A percentile compares a stretch with the other conserved stretches of the same genome.
Conservation (phyloP, 2,329 filamentous ascomycete genomes). For the Blumeria graminis region DNA sequence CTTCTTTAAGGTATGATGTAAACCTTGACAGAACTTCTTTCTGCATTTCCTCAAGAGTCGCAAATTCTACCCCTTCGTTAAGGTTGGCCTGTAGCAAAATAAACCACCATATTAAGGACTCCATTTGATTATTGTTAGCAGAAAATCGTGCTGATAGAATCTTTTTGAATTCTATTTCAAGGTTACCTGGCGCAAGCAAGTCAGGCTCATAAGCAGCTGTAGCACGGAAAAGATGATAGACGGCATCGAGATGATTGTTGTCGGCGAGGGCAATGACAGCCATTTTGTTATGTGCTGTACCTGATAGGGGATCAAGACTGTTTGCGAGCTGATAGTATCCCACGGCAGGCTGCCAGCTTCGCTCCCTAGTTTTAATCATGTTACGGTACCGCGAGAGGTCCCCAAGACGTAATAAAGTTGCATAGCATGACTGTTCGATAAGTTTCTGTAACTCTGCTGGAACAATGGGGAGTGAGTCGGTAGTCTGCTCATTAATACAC, state of each 20-base stretch:
- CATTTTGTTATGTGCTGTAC: constrained; percentile 71
- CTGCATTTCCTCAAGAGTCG: constrained; percentile 59
- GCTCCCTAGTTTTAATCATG: constrained; percentile 43
- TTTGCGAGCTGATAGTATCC: constrained; percentile 69
- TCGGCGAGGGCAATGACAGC: constrained; percentile 64
- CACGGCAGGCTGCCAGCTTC: constrained; percentile 56
- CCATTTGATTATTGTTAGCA: constrained; percentile 13
- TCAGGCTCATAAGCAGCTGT: constrained; percentile 52
- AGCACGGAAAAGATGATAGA: constrained; percentile 77
- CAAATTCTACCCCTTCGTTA: constrained; percentile 52
- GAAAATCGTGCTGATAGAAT: constrained; percentile 21
- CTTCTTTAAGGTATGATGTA: constrained; percentile 45
- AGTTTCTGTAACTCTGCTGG: constrained; percentile 15
- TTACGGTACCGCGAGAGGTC: constrained; percentile 73
- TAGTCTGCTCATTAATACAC: constrained; percentile 9
- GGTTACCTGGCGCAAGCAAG: constrained; percentile 47
- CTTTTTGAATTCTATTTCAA: constrained; percentile 57
- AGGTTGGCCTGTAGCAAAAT: constrained; percentile 66
- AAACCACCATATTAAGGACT: constrained; percentile 57
- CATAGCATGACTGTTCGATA: constrained; percentile 53
- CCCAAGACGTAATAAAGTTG: constrained; percentile 64
- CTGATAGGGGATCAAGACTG: constrained; percentile 53
- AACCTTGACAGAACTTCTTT: constrained; percentile 63
- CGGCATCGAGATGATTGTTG: constrained; percentile 55
- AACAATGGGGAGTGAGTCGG: constrained; percentile 9